Evolutionary conservation across 257 asterid species (phyloP).

Genomic region (Lavandula angustifolia): DNA sequence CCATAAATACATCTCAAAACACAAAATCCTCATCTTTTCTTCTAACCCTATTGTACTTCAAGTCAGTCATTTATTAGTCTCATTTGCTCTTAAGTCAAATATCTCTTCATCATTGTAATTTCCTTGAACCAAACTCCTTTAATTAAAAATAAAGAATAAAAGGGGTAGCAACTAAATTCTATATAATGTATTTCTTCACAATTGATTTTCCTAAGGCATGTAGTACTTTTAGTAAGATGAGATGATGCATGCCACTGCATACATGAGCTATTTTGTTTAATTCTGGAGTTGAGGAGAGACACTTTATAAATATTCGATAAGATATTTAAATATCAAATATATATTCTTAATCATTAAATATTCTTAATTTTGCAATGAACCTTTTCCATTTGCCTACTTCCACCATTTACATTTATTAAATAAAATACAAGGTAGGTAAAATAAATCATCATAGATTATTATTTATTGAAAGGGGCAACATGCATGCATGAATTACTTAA

Average conservation of each 20-base stretch:
- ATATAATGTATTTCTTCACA: constrained; percentile 11
- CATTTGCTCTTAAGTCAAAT: not conserved
- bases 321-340: too few relatives aligned
- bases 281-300: not conserved
- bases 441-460: too few relatives aligned
- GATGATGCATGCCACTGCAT: constrained; percentile 6
- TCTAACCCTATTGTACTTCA: constrained; percentile 18
- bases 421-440: too few relatives aligned
- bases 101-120: not conserved
- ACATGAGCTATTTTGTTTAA: constrained; percentile 14
- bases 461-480: too few relatives aligned
- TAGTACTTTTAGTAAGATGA: not conserved
- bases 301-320: too few relatives aligned
- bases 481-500: too few relatives aligned
- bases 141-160: not conserved
- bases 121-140: constrained; percentile 17
- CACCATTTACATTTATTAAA: too few relatives aligned
- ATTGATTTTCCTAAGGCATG: not conserved
- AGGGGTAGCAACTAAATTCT: not conserved
- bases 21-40: not conserved
- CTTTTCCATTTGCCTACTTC: too few relatives aligned
- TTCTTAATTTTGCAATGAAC: too few relatives aligned
- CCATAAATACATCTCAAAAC: not conserved
- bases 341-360: too few relatives aligned
- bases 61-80: constrained; percentile 8